Conservation (phyloP, 371 early-diverging fungal species). For the Actinomortierella ambigua region DNA sequence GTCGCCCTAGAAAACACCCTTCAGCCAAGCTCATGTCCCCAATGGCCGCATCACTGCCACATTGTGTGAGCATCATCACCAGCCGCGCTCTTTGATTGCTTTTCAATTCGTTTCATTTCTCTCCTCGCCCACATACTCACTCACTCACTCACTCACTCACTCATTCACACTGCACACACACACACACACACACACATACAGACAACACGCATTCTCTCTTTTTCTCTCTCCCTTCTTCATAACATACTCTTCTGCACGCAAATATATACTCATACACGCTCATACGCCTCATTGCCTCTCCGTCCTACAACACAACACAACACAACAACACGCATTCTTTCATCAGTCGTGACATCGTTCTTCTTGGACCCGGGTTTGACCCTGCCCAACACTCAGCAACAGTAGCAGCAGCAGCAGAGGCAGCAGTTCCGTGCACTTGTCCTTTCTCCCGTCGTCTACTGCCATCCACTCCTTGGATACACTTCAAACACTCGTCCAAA, state of each 20-base stretch:
- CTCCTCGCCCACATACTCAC: not conserved
- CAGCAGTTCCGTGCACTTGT: not conserved
- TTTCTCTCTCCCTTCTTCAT: slow-evolving; percentile 16
- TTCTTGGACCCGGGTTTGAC: too few relatives aligned
- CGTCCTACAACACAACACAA: slow-evolving; percentile 4
- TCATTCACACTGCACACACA: slow-evolving; percentile 8
- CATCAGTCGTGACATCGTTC: too few relatives aligned
- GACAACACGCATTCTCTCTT: slow-evolving; percentile 9
- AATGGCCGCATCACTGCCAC: too few relatives aligned
- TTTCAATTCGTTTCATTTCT: not conserved
- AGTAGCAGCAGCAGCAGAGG: not conserved
- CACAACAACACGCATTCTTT: slow-evolving; percentile 7
- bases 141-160: slow-evolving; percentile 1
- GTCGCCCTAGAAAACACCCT: too few relatives aligned
- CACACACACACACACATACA: slow-evolving; percentile 15
- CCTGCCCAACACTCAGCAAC: too few relatives aligned
- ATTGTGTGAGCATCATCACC: not conserved
- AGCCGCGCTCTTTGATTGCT: not conserved
- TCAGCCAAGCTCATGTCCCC: too few relatives aligned
- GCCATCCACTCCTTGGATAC: not conserved
- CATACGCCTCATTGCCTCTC: not conserved
- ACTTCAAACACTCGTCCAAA: not conserved
- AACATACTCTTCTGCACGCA: not conserved
- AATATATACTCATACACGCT: not conserved
- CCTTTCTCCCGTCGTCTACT: not conserved